phyloP scores from a whole-genome alignment of 1,284 basidiomycete genomes.

The Leccinum angustisporum region DNA sequence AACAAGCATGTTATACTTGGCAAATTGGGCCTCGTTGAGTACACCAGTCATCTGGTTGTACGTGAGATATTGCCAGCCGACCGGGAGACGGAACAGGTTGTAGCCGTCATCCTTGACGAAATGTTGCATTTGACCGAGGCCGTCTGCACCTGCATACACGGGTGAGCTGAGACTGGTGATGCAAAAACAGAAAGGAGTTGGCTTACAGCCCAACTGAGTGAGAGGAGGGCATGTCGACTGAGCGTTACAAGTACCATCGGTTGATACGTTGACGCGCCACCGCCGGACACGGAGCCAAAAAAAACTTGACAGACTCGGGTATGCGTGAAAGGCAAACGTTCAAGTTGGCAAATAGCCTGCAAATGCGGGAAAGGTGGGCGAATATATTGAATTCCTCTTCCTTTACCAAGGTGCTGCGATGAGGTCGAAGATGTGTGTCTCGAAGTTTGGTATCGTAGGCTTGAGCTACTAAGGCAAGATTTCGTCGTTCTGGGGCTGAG shows the following conservation, averaged over 20 bases:
- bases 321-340: too few species aligned
- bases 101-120: slow-evolving; percentile 45
- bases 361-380: too few species aligned
- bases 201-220: slow-evolving; percentile 24
- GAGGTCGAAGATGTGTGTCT: too few species aligned
- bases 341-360: too few species aligned
- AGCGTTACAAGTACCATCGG: slow-evolving; percentile 22
- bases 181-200: background rate
- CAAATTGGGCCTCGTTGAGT: slow-evolving; percentile 47
- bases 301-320: too few species aligned
- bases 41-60: slow-evolving; percentile 40
- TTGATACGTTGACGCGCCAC: background rate
- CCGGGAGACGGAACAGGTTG: slow-evolving; percentile 46
- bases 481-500: too few species aligned
- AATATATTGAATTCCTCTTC: too few species aligned
- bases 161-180: background rate
- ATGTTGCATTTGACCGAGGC: slow-evolving; percentile 47
- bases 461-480: too few species aligned
- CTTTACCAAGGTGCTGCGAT: too few species aligned
- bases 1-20: slow-evolving; percentile 52
- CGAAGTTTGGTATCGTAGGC: too few species aligned
- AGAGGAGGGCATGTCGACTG: slow-evolving; percentile 21
- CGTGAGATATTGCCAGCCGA: slow-evolving; percentile 53
- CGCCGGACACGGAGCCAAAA: too few species aligned
- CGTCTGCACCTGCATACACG: slow-evolving; percentile 21